phyloP scores from a whole-genome alignment of 2,329 filamentous ascomycete genomes.

The Piedraia hortae region DNA sequence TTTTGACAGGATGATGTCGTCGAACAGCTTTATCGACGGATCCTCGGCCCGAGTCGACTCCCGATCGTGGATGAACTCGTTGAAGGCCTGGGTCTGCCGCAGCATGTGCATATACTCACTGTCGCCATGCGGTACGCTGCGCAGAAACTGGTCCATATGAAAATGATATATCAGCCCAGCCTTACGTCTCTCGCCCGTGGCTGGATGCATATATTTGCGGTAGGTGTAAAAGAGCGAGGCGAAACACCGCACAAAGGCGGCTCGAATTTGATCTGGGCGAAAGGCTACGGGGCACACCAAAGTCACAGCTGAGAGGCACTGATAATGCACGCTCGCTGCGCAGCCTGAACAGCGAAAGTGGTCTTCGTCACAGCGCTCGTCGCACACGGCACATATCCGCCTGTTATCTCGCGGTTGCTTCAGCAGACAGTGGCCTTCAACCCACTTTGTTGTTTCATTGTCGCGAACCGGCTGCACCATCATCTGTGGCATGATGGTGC shows the following conservation, averaged over 20 bases:
- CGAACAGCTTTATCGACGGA: slow-evolving; percentile 46
- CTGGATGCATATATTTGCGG: slow-evolving; percentile 31
- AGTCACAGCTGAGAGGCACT: slow-evolving; percentile 31
- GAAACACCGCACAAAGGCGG: slow-evolving; percentile 41
- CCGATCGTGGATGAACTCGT: slow-evolving; percentile 57
- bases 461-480: slow-evolving; percentile 52
- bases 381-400: slow-evolving; percentile 43
- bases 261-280: slow-evolving; percentile 36
- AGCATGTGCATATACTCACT: slow-evolving; percentile 34
- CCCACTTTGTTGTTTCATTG: slow-evolving; percentile 56
- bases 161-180: slow-evolving; percentile 34
- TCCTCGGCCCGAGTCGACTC: slow-evolving; percentile 33
- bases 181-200: slow-evolving; percentile 33
- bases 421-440: slow-evolving; percentile 58
- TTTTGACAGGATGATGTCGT: slow-evolving; percentile 63
- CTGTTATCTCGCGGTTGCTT: slow-evolving; percentile 31
- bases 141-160: slow-evolving; percentile 38
- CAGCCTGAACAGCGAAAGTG: slow-evolving; percentile 47
- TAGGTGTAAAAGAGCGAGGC: slow-evolving; percentile 43
- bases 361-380: slow-evolving; percentile 46
- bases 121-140: slow-evolving; percentile 35
- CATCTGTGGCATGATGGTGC: slow-evolving; percentile 67
- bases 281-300: slow-evolving; percentile 41
- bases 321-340: slow-evolving; percentile 24
- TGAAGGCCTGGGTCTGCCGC: slow-evolving; percentile 33